phyloP scores from a whole-genome alignment of 2,329 filamentous ascomycete species.

The Calonectria hongkongensis region DNA sequence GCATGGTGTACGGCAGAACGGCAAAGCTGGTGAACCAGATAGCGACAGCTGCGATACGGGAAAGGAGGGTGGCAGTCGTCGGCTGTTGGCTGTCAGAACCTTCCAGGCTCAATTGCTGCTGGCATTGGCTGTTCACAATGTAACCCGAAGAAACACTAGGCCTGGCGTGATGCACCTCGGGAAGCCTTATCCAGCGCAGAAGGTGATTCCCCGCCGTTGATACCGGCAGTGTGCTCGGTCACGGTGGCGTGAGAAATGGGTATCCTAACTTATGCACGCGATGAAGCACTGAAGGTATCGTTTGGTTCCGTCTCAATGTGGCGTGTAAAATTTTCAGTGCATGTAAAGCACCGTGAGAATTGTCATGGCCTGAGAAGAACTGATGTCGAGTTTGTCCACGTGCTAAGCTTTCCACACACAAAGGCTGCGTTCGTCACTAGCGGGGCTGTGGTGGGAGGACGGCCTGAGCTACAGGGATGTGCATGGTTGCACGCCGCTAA shows the following conservation, averaged over 20 bases:
- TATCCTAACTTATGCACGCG: background rate
- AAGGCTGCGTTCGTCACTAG: slow-evolving; percentile 2
- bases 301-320: background rate
- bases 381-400: slow-evolving; percentile 9
- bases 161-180: slow-evolving; percentile 14
- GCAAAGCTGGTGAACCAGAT: slow-evolving; percentile 9
- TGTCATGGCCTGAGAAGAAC: slow-evolving; percentile 3
- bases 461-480: background rate
- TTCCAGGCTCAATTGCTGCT: background rate
- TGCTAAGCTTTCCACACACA: background rate
- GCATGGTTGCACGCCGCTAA: slow-evolving; percentile 5
- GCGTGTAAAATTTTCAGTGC: background rate
- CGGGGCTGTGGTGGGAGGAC: background rate
- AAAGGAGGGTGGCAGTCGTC: slow-evolving; percentile 14
- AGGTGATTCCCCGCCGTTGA: slow-evolving; percentile 17
- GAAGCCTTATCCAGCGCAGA: slow-evolving; percentile 19
- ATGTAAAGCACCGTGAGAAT: no score
- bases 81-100: background rate
- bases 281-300: background rate
- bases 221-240: slow-evolving; percentile 1
- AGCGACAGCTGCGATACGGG: slow-evolving; percentile 10
- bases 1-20: slow-evolving; percentile 18
- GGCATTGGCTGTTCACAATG: background rate
- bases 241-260: slow-evolving; percentile 1
- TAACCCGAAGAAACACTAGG: slow-evolving; percentile 9